Conservation (phyloP, 202 grass and related monocot genomes). For the Digitaria exilis region DNA sequence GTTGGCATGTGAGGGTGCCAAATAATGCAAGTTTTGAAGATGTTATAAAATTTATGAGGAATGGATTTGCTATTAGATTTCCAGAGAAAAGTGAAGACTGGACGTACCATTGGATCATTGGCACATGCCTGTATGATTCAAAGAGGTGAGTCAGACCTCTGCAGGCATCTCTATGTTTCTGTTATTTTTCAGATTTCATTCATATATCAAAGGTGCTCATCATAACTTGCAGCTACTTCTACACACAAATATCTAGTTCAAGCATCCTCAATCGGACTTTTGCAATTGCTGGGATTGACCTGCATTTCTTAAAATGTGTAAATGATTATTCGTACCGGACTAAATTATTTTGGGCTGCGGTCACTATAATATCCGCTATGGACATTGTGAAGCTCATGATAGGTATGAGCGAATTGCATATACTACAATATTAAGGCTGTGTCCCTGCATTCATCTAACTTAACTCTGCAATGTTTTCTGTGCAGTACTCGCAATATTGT, state of each 20-base stretch:
- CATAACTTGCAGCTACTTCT: neutral
- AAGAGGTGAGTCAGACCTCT: neutral
- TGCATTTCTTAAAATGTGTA: constrained; percentile 6
- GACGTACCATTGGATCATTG: neutral
- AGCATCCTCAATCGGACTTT: neutral
- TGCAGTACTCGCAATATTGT: neutral
- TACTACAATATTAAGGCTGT: neutral
- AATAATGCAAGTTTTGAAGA: constrained; percentile 10
- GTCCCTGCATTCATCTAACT: neutral
- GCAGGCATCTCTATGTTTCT: neutral
- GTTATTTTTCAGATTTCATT: too few species aligned
- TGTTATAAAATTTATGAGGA: constrained; percentile 7
- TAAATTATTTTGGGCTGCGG: neutral
- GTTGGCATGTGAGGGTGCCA: rapidly evolving
- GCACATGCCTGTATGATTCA: neutral
- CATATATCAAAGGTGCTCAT: too few species aligned
- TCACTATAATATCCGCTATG: neutral
- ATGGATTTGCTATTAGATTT: constrained; percentile 12
- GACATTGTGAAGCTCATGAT: neutral
- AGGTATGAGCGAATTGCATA: neutral
- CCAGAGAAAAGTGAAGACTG: neutral
- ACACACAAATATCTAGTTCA: neutral
- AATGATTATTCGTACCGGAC: neutral
- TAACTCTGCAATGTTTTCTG: neutral
- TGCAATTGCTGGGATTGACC: neutral